A percentile compares a stretch with the other conserved stretches of the same genome.
phyloP scores from a whole-genome alignment of 805 yeast genomes.

The Scheffersomyces amazonensis region DNA sequence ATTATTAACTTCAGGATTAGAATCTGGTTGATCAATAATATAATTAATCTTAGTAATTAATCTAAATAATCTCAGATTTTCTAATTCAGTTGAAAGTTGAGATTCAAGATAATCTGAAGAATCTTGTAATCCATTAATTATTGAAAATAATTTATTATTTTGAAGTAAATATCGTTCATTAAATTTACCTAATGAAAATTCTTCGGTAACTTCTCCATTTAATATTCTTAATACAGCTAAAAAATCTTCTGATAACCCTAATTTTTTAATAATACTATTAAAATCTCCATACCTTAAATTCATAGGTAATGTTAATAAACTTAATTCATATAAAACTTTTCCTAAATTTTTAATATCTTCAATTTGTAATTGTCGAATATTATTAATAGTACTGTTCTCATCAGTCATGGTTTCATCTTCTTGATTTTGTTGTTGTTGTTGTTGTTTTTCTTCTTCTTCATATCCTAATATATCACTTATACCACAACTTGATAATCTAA shows the following conservation, averaged over 20 bases:
- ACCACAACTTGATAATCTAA: conserved; percentile 71
- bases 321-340: conserved; percentile 52
- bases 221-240: conserved; percentile 41
- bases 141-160: conserved; percentile 36
- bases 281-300: conserved; percentile 12
- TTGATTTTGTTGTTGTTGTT: conserved; percentile 15
- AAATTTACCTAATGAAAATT: conserved; percentile 21
- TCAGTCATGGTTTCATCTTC: conserved; percentile 20
- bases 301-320: conserved; percentile 34
- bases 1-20: conserved; percentile 70
- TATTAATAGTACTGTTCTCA: conserved; percentile 8
- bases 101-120: conserved; percentile 59
- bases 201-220: conserved; percentile 12
- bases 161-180: conserved; percentile 16
- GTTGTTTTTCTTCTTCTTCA: conserved; percentile 12
- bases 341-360: conserved; percentile 64
- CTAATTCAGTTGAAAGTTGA: conserved; percentile 68
- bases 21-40: conserved; percentile 72
- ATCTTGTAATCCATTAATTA: conserved; percentile 49
- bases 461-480: conserved; percentile 61
- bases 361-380: conserved; percentile 31
- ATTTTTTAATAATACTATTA: background rate
- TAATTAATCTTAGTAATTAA: conserved; percentile 78
- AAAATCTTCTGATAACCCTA: conserved; percentile 41
- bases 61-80: conserved; percentile 84